Base-by-base conservation (phyloP, 2,329 filamentous ascomycete species). In the Neophaeococcomyces aloes region DNA sequence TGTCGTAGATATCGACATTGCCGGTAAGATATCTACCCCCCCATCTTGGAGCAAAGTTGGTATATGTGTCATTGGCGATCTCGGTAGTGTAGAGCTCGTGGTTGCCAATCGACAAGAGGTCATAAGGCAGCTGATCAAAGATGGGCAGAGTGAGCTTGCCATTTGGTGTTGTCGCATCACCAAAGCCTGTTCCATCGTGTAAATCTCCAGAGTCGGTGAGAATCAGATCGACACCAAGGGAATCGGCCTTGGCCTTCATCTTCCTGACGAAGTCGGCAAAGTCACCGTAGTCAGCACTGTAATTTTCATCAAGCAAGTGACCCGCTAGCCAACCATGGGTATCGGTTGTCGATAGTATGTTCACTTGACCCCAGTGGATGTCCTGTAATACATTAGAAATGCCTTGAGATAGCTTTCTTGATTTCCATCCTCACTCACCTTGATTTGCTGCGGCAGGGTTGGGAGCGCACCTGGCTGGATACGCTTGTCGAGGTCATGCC, bases 11-110 rank as follows among this genome's bases (percentile, higher is more conserved):
- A 19, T 65, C 46, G 33, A 74, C 69, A 53, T 75, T 75, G 56
- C 68, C 71, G 1, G 71, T 72, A 17, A 75, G 56, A 49, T 74
- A 75, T 46, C 60, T 66, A 36, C 73, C 72, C 30, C 72, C 56
- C 59, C 76, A 83, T 46, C 71, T 68, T 44, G 69, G 71, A 29
- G 74, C 70, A 52, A 81, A 79, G 40, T 75, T 68, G 48, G 65
- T 65, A 56, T 78, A 76, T 7, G 75, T 74, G 53, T 81, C 71
- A 33, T 79, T 79, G 1, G 78, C 72, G 39, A 81, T 70, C 23
- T 76, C 70, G 7, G 72, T 70, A 7, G 78, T 67, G 55, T 81
- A 81, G 5, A 83, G 69, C 61, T 82, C 79, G 52, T 83, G 78
- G 56, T 82, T 81, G 2, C 75, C 72, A 45, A 74, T 72, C 2